These are phyloP conservation scores for Microstegium vimineum DNA, from an alignment of 176 grass and related monocot genomes.

Conservation along the genomic window DNA sequence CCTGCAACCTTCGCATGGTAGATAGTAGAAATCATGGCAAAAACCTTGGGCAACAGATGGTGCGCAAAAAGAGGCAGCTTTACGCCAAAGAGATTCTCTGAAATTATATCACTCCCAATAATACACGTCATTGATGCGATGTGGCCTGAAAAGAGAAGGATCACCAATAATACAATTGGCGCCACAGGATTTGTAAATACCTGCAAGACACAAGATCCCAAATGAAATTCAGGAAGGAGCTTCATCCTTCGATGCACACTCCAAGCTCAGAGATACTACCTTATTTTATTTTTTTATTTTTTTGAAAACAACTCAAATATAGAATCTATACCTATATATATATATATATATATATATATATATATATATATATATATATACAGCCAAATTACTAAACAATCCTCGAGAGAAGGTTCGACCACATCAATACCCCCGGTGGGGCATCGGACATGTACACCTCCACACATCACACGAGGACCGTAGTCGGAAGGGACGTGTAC, in stretches of 20 bases:
- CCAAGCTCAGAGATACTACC: not conserved
- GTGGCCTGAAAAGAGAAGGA: slow-evolving; percentile 83
- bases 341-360: no score
- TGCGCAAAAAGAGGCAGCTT: slow-evolving; percentile 39
- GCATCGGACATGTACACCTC: no score
- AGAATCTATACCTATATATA: no score
- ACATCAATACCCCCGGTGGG: no score
- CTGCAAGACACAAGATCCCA: slow-evolving; percentile 34
- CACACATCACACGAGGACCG: no score
- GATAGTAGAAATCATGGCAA: slow-evolving; percentile 50
- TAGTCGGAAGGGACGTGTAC: no score
- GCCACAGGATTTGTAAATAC: slow-evolving; percentile 58
- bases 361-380: no score
- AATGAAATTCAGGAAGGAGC: not conserved
- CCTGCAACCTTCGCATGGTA: slow-evolving; percentile 52
- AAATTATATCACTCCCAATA: slow-evolving; percentile 44
- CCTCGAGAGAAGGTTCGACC: no score
- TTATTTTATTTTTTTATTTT: no score
- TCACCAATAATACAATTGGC: slow-evolving; percentile 59
- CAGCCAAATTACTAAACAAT: no score
- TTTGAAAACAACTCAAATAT: no score
- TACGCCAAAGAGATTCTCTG: slow-evolving; percentile 53
- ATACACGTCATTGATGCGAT: slow-evolving; percentile 56
- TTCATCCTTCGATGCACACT: not conserved
- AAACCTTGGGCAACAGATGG: slow-evolving; percentile 49